These are phyloP conservation scores for Capsicum rhomboideum DNA, from an alignment of 257 asterid species.

Conservation along the genomic window DNA sequence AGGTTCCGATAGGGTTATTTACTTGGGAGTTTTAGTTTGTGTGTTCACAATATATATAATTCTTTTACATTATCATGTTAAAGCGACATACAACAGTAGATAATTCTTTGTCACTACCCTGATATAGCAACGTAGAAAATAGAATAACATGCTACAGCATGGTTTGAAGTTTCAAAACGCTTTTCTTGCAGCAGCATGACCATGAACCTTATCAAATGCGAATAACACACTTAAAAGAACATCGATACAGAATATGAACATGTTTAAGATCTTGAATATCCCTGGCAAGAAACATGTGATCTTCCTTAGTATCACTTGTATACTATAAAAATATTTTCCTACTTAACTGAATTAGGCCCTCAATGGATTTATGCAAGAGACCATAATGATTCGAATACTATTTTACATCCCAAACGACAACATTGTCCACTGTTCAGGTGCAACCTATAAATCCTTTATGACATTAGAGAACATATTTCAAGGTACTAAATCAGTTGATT, in stretches of 20 bases:
- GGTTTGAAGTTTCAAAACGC: neutral
- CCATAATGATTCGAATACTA: neutral
- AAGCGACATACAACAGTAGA: neutral
- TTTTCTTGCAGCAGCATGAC: neutral
- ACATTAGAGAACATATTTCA: neutral
- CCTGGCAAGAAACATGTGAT: neutral
- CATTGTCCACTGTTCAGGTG: neutral
- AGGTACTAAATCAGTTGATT: neutral
- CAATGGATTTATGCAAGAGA: neutral
- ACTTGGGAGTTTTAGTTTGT: neutral
- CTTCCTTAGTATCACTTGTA: neutral
- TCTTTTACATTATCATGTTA: neutral
- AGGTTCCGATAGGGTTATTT: neutral
- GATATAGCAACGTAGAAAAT: neutral
- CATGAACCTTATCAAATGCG: neutral
- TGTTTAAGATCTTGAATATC: neutral
- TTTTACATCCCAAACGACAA: neutral
- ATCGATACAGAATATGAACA: neutral
- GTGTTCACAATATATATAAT: neutral
- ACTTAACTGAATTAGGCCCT: neutral
- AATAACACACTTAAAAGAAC: neutral
- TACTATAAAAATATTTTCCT: neutral
- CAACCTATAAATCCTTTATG: neutral
- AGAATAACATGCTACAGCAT: neutral
- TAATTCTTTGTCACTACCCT: neutral